Evolutionary conservation across 2,329 filamentous ascomycete species (phyloP).

Genomic region (Epicoccum nigrum): DNA sequence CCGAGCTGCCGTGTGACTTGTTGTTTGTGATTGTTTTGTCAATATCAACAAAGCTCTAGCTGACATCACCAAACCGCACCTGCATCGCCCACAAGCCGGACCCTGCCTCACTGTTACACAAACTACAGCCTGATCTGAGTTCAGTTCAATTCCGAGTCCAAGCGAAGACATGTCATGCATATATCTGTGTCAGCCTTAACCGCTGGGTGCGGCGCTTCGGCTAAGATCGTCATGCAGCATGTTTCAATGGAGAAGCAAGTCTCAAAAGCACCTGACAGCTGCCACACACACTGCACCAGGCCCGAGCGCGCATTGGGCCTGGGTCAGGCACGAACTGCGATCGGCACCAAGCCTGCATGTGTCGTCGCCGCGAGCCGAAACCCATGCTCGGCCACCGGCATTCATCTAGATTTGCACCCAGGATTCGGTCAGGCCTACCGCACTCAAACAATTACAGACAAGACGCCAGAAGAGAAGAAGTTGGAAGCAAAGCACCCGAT

Average conservation of each 20-base stretch:
- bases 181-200: slow-evolving; percentile 14
- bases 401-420: not conserved
- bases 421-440: slow-evolving; percentile 6
- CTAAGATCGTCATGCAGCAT: slow-evolving; percentile 8
- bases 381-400: slow-evolving; percentile 1
- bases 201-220: slow-evolving; percentile 3
- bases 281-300: slow-evolving; percentile 8
- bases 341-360: slow-evolving; percentile 4
- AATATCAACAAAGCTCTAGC: slow-evolving; percentile 15
- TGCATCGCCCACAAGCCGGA: not conserved
- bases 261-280: slow-evolving; percentile 6
- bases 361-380: slow-evolving; percentile 1
- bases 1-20: slow-evolving; percentile 6
- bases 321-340: slow-evolving; percentile 14
- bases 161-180: slow-evolving; percentile 11
- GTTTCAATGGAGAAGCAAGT: slow-evolving; percentile 9
- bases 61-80: too few relatives aligned
- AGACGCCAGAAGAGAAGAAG: not conserved
- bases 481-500: slow-evolving; percentile 1
- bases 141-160: slow-evolving; percentile 8
- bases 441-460: not conserved
- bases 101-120: slow-evolving; percentile 3
- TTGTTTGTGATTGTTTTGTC: slow-evolving; percentile 9
- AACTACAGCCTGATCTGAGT: slow-evolving; percentile 1
- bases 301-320: not conserved